Evolutionary conservation across 176 grass and related monocot species (phyloP), one percentile per base, ranked within the genome.

Genomic region (Cenchrus fungigraminus): DNA sequence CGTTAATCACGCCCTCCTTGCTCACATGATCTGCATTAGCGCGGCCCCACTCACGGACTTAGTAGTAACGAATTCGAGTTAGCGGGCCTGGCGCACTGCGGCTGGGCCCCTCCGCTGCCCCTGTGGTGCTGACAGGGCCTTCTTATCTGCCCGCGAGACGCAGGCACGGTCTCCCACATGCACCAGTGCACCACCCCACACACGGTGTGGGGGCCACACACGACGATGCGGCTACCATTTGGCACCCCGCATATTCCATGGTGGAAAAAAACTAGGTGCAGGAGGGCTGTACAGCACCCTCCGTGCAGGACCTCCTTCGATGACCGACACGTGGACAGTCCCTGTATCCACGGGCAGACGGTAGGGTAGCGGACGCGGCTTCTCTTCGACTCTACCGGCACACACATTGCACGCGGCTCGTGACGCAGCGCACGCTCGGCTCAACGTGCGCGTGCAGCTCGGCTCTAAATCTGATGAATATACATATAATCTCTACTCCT

Each of bases 221-320:
- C 53, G 16, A 63, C 46, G 45, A 65, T 45, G 29, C 52, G 62
- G 34, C 77, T 68, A 28, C 85, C 59, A 8, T 29, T 52, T 73
- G 45, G 37, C 66, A 37, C 37, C 34, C 32, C 66, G 86, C 86
- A 83, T 82, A 82, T 88, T 87, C 78, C 40, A 60, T 63, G 25
- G 25, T 25, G 25, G 25, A 25, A 25, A 25, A n/a, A 25, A 25
- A 25, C 0, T 25, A 25, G 25, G 25, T 25, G 25, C 25, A 25
- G 25, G 25, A 25, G 25, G 25, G 25, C 25, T 25, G 25, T 25
- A 25, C 25, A 25, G 25, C 25, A 25, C 25, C 25, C 25, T 25
- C 25, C 25, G 25, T 25, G 25, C 25, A 25, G 25, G 25, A 25
- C 25, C 25, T 25, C 25, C 25, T 25, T 25, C 25, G 25, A 25